Percentiles rank a stretch among this genome's conserved stretches.
Evolutionary conservation across 208 protist species (phyloP).

Genomic region (Tritrichomonas musculus): DNA sequence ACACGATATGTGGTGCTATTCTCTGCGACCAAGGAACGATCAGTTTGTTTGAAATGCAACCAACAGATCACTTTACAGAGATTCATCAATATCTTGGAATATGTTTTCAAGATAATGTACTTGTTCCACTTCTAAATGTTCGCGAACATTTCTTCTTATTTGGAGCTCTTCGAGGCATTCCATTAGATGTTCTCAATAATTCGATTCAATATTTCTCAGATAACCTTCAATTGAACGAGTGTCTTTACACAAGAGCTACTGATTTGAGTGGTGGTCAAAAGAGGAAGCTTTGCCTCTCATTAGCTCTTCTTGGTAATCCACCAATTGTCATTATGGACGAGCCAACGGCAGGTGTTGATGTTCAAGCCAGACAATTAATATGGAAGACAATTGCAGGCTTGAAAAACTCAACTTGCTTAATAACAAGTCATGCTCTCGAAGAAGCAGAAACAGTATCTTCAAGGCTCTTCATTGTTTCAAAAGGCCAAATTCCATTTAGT

Average conservation of each 20-base stretch:
- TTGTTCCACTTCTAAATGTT: neutral
- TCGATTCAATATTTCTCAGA: neutral
- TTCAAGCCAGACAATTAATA: neutral
- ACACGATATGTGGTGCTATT: neutral
- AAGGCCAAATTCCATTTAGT: neutral
- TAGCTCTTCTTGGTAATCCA: constrained; percentile 24
- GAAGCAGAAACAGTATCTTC: constrained; percentile 17
- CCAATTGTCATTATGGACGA: constrained; percentile 35
- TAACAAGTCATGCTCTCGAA: constrained; percentile 2
- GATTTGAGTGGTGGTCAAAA: constrained; percentile 30
- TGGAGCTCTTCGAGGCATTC: neutral
- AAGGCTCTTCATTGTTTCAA: neutral
- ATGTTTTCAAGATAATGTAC: neutral
- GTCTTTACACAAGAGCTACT: neutral
- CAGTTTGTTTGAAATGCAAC: neutral
- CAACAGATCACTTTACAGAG: neutral
- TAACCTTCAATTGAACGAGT: neutral
- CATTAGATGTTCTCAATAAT: neutral
- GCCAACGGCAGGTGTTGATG: constrained; percentile 31
- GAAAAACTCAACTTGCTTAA: neutral
- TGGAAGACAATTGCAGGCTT: neutral
- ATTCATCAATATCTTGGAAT: neutral
- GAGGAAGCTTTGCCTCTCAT: neutral
- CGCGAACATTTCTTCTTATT: constrained; percentile 6
- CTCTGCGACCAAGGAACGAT: neutral